Conservation (phyloP, 768 basidiomycete genomes). For the Trametes sanguinea region DNA sequence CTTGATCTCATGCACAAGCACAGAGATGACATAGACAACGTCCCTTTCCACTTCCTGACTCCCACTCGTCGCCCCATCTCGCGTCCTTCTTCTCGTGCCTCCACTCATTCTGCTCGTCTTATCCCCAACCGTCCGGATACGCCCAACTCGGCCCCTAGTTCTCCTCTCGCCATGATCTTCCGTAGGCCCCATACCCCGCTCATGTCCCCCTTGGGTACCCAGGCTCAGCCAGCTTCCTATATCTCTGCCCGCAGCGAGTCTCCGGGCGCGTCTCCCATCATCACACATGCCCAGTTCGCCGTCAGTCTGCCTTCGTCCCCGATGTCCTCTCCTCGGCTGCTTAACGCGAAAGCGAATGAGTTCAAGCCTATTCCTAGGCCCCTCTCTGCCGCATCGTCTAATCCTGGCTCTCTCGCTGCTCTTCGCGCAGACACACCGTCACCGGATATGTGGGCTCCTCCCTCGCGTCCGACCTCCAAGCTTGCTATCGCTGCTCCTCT, state of each 20-base stretch:
- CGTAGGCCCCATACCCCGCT: constrained; percentile 79
- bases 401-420: constrained; percentile 51
- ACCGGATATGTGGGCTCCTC: constrained; percentile 88
- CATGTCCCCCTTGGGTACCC: constrained; percentile 69
- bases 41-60: constrained; percentile 81
- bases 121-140: constrained; percentile 70
- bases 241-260: constrained; percentile 54
- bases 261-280: constrained; percentile 69
- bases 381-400: constrained; percentile 70
- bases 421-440: constrained; percentile 79
- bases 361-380: constrained; percentile 86
- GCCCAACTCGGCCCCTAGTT: constrained; percentile 71
- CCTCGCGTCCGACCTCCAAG: constrained; percentile 72
- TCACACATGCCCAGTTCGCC: constrained; percentile 69
- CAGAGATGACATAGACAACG: constrained; percentile 79
- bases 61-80: constrained; percentile 78
- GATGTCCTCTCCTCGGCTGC: constrained; percentile 77
- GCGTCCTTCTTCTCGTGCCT: constrained; percentile 78
- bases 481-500: constrained; percentile 91
- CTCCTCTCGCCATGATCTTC: constrained; percentile 74
- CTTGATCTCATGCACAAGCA: constrained; percentile 96
- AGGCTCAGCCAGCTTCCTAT: constrained; percentile 53
- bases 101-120: constrained; percentile 67
- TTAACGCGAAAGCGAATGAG: constrained; percentile 89
- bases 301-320: constrained; percentile 84